These are phyloP conservation scores for Ophiostoma fasciatum DNA, from an alignment of 2,329 filamentous ascomycete genomes.

Conservation along the genomic window DNA sequence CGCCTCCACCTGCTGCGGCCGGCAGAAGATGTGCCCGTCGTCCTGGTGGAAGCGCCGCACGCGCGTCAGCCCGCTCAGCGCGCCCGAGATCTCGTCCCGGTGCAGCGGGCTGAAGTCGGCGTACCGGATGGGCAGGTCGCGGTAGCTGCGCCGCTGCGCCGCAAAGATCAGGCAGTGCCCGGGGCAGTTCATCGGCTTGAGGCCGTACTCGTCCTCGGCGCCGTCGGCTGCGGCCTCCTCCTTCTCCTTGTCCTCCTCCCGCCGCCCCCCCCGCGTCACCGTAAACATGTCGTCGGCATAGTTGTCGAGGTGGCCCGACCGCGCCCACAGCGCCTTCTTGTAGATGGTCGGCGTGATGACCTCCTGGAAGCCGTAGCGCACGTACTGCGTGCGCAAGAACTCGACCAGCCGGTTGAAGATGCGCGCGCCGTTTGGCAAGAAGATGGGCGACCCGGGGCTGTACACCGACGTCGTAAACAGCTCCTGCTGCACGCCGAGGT, in stretches of 20 bases:
- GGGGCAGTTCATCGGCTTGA: conserved; percentile 77
- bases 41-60: conserved; percentile 83
- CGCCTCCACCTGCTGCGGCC: conserved; percentile 55
- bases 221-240: neutral
- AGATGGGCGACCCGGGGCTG: conserved; percentile 74
- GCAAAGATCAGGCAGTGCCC: conserved; percentile 78
- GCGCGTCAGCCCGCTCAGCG: conserved; percentile 66
- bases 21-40: conserved; percentile 75
- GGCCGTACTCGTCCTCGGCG: conserved; percentile 52
- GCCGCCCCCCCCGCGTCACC: conserved; percentile 38
- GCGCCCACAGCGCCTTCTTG: conserved; percentile 75
- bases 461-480: conserved; percentile 68
- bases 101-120: conserved; percentile 82
- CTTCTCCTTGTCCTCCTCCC: neutral
- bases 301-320: conserved; percentile 76
- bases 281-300: conserved; percentile 90
- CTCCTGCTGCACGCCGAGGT: conserved; percentile 49
- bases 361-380: conserved; percentile 73
- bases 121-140: conserved; percentile 68
- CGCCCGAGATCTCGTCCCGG: conserved; percentile 71
- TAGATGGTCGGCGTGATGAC: conserved; percentile 85
- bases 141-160: conserved; percentile 57
- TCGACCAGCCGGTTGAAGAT: conserved; percentile 73
- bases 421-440: conserved; percentile 66
- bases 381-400: conserved; percentile 73